Evolutionary conservation across 78 protist species (phyloP), one percentile per base, ranked within the genome.

Genomic region (Diacronema lutheri): DNA sequence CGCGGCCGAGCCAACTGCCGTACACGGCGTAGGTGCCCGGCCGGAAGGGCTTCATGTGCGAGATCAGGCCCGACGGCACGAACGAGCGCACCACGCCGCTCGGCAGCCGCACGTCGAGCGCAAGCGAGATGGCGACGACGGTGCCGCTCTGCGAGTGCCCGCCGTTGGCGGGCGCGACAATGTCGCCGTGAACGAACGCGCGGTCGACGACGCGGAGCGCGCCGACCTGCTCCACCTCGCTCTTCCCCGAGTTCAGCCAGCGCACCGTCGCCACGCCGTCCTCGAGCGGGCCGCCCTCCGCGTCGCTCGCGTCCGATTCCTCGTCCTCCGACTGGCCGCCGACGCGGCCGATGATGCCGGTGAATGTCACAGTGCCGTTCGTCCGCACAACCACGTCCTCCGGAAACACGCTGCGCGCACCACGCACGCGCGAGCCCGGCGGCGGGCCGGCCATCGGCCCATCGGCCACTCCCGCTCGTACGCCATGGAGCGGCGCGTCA

Each of bases 1-100:
- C 58, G 79, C 79, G 79, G 38, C 79, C 79, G 58, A 71, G 79
- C 79, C 79, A 71, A 5, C 23, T 3, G 25, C 25, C 19, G 57
- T 71, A 56, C 46, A 71, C 37, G 19, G 41, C 58, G 38, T 38
- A 56, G 37, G 79, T 56, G 31, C 79, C 79, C 58, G 79, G 79
- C 11, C 79, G 57, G 79, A 56, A 71, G 58, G 58, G 23, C 23
- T 56, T 56, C 26, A 71, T 57, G 25, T 56, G 79, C 58, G 23
- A 58, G 38, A 71, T 35, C 58, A 71, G 33, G 35, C 23, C 23
- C 20, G 79, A 16, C 38, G 79, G 58, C 41, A 71, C 79, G 19
- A 57, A 58, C 9, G 5, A 37, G 9, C 41, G 57, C 35, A 41
- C 58, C 16, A 10, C 23, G 33, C 79, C 79, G 57, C 21, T 37